Evolutionary conservation across 1,284 basidiomycete species (phyloP), one percentile per base, ranked within the genome.

Genomic region (Phylloporus sp.): DNA sequence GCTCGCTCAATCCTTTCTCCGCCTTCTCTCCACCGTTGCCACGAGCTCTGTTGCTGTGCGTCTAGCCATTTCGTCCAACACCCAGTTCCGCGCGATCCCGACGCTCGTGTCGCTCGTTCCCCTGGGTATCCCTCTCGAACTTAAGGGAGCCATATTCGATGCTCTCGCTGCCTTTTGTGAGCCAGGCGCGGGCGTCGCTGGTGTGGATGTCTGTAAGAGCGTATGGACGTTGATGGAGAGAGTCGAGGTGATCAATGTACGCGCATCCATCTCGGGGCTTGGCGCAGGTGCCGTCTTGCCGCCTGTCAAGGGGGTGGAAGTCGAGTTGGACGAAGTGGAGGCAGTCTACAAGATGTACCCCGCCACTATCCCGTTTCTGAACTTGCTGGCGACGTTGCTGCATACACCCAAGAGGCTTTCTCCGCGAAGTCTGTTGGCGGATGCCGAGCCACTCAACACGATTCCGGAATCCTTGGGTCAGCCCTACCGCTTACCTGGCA

Each of bases 271-370:
- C 26, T 70, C 79, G 2, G 71, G 67, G 31, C 65, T 81, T 4
- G 79, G 80, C 34, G 63, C 63, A 22, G 61, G 72, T 44, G 72
- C 76, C 3, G 72, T 82, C 28, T 70, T 88, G 17, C 79, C 83
- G 4, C 78, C 84, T 18, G 86, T 85, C 18, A 90, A 88, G 70
- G 92, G 91, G 0, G 86, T 93, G 0, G 90, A 92, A 70, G 80
- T 90, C 6, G 94, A 97, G 73, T 76, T 98, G 56, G 95, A 96
- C 68, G 89, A 94, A 69, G 87, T 95, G 56, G 96, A 99, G 78
- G 82, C 91, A 17, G 83, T 86, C 7, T 87, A 91, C 70, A 86
- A 87, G 72, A 74, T 89, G 57, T 98, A 96, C 75, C 95, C 95
- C 0, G 86, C 93, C 8, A 96, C 95, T 0, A 90, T 94, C 17